These are phyloP conservation scores for Mucor lusitanicus DNA, from an alignment of 371 early-diverging fungal genomes.

Conservation along the genomic window DNA sequence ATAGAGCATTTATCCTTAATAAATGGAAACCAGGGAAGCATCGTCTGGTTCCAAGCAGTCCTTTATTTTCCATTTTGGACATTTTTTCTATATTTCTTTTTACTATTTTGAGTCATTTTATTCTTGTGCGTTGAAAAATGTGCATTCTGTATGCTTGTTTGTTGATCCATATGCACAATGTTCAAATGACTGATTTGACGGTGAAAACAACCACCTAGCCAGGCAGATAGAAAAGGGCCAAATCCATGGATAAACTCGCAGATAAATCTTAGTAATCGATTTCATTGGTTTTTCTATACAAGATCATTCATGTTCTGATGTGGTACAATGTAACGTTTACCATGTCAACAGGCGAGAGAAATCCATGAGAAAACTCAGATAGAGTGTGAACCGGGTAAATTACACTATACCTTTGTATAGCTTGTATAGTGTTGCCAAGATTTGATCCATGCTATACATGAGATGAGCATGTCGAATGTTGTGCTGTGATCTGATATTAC, in stretches of 20 bases:
- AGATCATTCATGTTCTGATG: not conserved
- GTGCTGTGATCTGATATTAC: no score
- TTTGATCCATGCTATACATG: not conserved
- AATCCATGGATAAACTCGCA: not conserved
- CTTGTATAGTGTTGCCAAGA: not conserved
- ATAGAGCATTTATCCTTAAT: constrained; percentile 1
- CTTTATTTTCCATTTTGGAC: constrained; percentile 1
- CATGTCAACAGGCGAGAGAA: not conserved
- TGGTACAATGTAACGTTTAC: not conserved
- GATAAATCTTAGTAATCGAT: not conserved
- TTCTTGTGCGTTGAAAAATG: not conserved
- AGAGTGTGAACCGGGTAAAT: not conserved
- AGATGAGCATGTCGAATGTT: no score
- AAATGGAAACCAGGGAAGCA: constrained; percentile 16
- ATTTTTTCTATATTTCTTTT: constrained; percentile 1
- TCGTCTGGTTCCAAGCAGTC: not conserved
- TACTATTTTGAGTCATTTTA: constrained; percentile 1
- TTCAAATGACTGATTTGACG: no score
- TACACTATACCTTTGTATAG: no score
- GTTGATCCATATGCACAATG: no score
- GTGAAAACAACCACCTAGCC: no score
- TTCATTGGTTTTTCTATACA: not conserved
- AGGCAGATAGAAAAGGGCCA: not conserved
- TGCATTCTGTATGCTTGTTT: no score
- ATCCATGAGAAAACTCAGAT: not conserved